These are phyloP conservation scores for Leishmania tarentolae DNA, from an alignment of 208 protist species.

Conservation along the genomic window DNA sequence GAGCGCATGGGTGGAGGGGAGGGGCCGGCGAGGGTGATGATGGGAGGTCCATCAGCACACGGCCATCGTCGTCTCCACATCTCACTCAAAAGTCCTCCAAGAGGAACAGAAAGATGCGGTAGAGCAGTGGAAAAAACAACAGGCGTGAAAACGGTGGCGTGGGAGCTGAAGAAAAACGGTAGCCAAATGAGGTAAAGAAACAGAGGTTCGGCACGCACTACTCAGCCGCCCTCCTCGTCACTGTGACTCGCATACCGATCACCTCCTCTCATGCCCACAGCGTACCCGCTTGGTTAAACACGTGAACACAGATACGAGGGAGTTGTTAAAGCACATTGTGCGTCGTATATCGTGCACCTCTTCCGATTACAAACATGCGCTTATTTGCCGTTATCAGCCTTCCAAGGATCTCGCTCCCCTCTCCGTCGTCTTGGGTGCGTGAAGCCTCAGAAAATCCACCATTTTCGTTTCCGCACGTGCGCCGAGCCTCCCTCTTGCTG, in stretches of 20 bases:
- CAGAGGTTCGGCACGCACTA: not conserved
- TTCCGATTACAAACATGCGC: not conserved
- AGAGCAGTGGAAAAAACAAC: not conserved
- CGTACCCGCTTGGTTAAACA: not conserved
- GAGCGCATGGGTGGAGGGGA: not conserved
- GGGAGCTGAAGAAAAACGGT: not conserved
- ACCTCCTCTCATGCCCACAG: not conserved
- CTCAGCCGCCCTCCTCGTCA: not conserved
- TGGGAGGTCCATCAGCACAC: not conserved
- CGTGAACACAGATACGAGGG: not conserved
- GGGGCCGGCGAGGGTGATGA: not conserved
- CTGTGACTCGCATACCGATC: not conserved
- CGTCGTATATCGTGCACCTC: not conserved
- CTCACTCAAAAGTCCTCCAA: not conserved
- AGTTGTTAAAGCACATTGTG: not conserved
- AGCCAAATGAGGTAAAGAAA: not conserved
- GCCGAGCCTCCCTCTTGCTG: not conserved
- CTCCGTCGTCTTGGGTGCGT: not conserved
- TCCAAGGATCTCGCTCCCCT: not conserved
- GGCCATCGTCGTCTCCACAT: not conserved
- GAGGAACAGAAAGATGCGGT: not conserved
- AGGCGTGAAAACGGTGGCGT: not conserved
- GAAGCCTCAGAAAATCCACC: conserved; percentile 33
- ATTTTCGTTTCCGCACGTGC: conserved; percentile 10
- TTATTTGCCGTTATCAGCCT: not conserved